phyloP scores from a whole-genome alignment of 164 flowering plant genomes.

The Annona cherimola region DNA sequence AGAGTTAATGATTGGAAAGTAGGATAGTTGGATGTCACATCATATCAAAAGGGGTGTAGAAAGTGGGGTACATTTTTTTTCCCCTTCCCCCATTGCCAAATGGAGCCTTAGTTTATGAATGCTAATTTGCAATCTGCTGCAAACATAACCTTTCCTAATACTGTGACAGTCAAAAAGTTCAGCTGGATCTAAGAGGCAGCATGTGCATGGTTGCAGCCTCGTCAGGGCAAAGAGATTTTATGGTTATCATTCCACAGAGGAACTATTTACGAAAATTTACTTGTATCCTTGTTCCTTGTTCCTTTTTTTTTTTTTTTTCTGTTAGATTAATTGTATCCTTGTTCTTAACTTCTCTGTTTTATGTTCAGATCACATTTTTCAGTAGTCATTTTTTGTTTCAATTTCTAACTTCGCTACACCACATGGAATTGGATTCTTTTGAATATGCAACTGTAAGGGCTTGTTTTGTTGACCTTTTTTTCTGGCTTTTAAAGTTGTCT shows the following conservation, averaged over 20 bases:
- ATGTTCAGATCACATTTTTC: background rate
- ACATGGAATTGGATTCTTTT: no score
- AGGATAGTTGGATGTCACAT: no score
- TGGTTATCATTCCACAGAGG: constrained; percentile 85
- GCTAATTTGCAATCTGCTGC: background rate
- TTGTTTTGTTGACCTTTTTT: no score
- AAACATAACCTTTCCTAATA: constrained; percentile 11
- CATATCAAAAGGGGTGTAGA: background rate
- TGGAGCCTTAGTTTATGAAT: background rate
- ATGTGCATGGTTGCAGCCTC: constrained; percentile 81
- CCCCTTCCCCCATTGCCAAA: background rate
- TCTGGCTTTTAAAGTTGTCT: no score
- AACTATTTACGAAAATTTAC: constrained; percentile 77
- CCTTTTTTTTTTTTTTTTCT: no score
- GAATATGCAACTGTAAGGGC: no score
- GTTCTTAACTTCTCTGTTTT: background rate
- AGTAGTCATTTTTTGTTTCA: no score
- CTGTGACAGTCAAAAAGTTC: constrained; percentile 55
- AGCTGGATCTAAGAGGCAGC: constrained; percentile 68
- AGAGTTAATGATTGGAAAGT: no score
- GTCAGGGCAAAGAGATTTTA: constrained; percentile 77
- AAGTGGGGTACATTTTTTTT: background rate
- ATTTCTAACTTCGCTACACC: no score
- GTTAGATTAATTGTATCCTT: no score
- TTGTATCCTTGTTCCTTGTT: constrained; percentile 61